Evolutionary conservation across 768 basidiomycete genomes (phyloP), one percentile per base, ranked within the genome.

Genomic region (Suillus tomentosus): DNA sequence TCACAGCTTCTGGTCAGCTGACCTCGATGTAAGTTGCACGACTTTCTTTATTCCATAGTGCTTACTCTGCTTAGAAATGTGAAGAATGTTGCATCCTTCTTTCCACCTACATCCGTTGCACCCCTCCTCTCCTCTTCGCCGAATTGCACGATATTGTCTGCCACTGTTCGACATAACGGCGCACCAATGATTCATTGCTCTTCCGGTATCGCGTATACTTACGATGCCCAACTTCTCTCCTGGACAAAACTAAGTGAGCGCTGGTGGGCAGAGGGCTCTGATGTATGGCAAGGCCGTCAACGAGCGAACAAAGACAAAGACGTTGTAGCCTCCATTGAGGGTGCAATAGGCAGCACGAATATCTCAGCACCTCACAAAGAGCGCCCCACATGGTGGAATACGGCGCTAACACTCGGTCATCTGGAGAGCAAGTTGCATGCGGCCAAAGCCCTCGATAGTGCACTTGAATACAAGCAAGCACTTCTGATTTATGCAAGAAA

Each of bases 201-300:
- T 0, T 87, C 86, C 34, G 92, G 94, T n/a, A 76, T 87, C 22
- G 84, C 90, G 3, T 90, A 91, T 72, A 87, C 93, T 0, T 98
- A 92, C 74, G 94, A 96, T 68, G 61, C 84, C 2, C 75, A 80
- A 9, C 81, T 96, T 1, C 74, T 76, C 36, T 72, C 86, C 5
- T 98, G 94, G 88, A 81, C 87, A 59, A 88, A 89, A 68, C 77
- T 98, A 47, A 87, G 86, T 50, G 91, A 93, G 58, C 78, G 84
- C 1, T 96, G 95, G 93, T 96, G 91, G 89, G 79, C 89, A 0
- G 85, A 90, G 67, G 90, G 91, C 47, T 94, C 91, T 0, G 90
- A 92, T 65, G 85, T 84, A 24, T 95, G 94, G 93, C 90, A 91
- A 70, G 85, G 87, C 39, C 84, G 91, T 6, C 85, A 86, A 65